Base-by-base conservation (phyloP, 305 asterid species). In the Rubia balearica region DNA sequence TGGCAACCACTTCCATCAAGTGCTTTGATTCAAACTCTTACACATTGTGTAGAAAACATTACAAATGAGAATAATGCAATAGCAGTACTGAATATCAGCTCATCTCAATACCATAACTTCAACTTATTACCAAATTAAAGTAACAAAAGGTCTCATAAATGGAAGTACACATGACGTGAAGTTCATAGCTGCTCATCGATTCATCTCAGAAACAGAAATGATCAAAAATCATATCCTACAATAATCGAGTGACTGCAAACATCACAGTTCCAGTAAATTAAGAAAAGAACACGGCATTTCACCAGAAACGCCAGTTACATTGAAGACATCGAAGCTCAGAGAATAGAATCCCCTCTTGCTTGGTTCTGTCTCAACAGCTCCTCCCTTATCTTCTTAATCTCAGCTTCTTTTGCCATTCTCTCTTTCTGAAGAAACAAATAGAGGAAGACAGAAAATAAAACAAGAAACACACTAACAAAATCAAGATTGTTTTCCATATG, bases 361-460 rank as follows among this genome's bases (percentile, higher is more conserved):
- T 75, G 83, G 78, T 88, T 87, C 76, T 86, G 85, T 73, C 75
- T 80, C 80, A 84, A 80, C 16, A 90, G 76, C 76, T 86, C 90
- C 73, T 80, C 90, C 73, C 82, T 84, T 84, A 84, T 85, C 78
- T 73, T 85, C 78, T 86, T 83, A 75, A 85, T 84, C 77, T 88
- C 89, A 33, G 81, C 83, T 72, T 90, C 95, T 71, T 81, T 85
- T 80, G 82, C 88, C 92, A 88, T 76, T 79, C 68, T 85, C 85
- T 90, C 95, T 78, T 86, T 81, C 95, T 86, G 90, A 8, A 69
- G 70, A 71, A 71, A 83, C 22, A 49, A 24, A 41, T 48, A 13
- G 14, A 16, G 40, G 40, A 59, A 22, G 41, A 21, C 21, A 17
- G 8, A 12, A 30, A 61, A 10, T 7, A 66, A 38, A 56, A 65